These are phyloP conservation scores for Neofusicoccum ribis DNA, from an alignment of 2,329 filamentous ascomycete genomes.

Conservation along the genomic window DNA sequence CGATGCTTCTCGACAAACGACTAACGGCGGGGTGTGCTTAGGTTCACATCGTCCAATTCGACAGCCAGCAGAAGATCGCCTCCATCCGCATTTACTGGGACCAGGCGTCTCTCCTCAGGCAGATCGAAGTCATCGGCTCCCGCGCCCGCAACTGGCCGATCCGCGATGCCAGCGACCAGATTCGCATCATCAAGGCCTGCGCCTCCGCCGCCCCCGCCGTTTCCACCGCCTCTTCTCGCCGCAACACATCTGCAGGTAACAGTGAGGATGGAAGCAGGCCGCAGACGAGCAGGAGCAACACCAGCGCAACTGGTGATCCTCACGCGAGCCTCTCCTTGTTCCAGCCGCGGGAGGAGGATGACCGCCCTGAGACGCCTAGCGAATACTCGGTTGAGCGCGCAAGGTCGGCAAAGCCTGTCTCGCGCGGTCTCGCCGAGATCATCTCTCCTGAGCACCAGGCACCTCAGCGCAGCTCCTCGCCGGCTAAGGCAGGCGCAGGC, in stretches of 20 bases:
- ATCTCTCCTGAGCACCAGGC: conserved; percentile 54
- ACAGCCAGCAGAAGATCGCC: conserved; percentile 72
- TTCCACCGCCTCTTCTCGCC: conserved; percentile 39
- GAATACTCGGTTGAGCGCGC: conserved; percentile 46
- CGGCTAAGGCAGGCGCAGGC: conserved; percentile 51
- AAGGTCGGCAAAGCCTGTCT: conserved; percentile 69
- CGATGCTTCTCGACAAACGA: background rate
- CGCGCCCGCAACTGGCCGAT: conserved; percentile 95
- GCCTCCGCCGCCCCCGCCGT: conserved; percentile 40
- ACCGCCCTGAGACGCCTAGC: conserved; percentile 24
- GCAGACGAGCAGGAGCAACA: conserved; percentile 36
- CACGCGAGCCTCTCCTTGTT: conserved; percentile 75
- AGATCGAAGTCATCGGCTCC: conserved; percentile 89
- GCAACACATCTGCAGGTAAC: conserved; percentile 33
- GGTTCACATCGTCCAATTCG: conserved; percentile 81
- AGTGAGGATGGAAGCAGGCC: conserved; percentile 41
- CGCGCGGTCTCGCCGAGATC: conserved; percentile 69
- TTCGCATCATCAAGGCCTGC: conserved; percentile 69
- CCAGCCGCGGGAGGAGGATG: conserved; percentile 64
- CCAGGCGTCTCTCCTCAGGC: conserved; percentile 87
- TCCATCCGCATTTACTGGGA: conserved; percentile 95
- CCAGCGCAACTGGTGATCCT: conserved; percentile 44
- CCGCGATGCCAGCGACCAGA: conserved; percentile 80
- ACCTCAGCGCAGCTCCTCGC: conserved; percentile 28
- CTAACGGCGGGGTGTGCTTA: conserved; percentile 21